Base-by-base conservation (phyloP, 805 yeast genomes). In the Starmerella potacharoeniae region DNA sequence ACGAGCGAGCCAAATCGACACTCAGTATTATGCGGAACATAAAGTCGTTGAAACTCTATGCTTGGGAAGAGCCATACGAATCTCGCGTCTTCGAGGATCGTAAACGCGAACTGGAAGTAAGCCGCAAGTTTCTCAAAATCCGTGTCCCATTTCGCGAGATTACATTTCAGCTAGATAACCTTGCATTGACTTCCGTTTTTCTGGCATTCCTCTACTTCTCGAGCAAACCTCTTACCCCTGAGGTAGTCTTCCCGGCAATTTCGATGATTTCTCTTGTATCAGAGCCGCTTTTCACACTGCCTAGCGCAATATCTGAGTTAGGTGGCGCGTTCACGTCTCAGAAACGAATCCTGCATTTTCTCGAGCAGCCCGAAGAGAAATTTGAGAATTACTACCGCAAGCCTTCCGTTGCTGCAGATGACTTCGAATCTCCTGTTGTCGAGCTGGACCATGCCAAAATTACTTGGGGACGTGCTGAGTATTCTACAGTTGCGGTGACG, bases 41-140 rank as follows among this genome's bases (percentile, higher is more conserved):
- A 67, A 90, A 88, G 70, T 87, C 96, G 8, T 75, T 93, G 66
- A 93, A 93, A 67, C 76, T 95, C 47, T 93, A 93, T 65, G 95
- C 95, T 3, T 93, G 99, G 99, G 99, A 93, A 71, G 71, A 68
- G 31, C 95, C 97, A 2, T 89, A 86, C 67, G 78, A 79, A 65
- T 77, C 76, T 39, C 84, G 83, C 64, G 74, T 93, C 57, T 8
- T 30, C 13, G 78, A 78, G 59, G 72, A 80, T 64, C 91, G 91
- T 29, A 81, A 97, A 77, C 85, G 84, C 39, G 96, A 90, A 69
- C 77, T 90, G 68, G 75, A 74, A 30, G 86, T 86, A 62, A 75
- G 88, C 70, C 74, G 80, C 56, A 73, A 71, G 52, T 77, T 85
- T 75, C 86, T 83, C 14, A 50, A 40, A 14, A 64, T 78, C 36